phyloP scores from a whole-genome alignment of 208 protist genomes.

The Herpetomonas tarakana region DNA sequence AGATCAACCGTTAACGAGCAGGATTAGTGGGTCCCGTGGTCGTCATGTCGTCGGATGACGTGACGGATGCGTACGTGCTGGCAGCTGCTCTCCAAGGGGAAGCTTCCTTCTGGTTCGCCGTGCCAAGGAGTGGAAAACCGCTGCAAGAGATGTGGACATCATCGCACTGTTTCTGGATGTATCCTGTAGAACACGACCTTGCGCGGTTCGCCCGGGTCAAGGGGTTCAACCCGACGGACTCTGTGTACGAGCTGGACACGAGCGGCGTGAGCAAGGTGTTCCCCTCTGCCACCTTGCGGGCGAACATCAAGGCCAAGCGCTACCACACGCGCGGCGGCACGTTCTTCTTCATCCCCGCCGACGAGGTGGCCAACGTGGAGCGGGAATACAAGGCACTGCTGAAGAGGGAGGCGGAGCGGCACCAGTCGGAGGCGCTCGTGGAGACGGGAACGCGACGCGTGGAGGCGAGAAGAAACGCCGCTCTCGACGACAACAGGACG shows the following conservation, averaged over 20 bases:
- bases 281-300: constrained; percentile 53
- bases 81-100: constrained; percentile 77
- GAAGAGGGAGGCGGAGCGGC: constrained; percentile 41
- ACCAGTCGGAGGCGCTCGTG: constrained; percentile 3
- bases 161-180: constrained; percentile 70
- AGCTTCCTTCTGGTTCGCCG: constrained; percentile 75
- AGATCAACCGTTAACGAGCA: no score
- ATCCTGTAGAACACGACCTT: constrained; percentile 49
- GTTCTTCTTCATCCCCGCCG: constrained; percentile 57
- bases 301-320: constrained; percentile 51
- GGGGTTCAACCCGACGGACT: constrained; percentile 50
- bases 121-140: constrained; percentile 37
- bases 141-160: constrained; percentile 50
- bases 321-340: constrained; percentile 27
- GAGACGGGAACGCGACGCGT: not conserved
- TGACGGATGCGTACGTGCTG: constrained; percentile 42
- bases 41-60: not conserved
- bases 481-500: not conserved
- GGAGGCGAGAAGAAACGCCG: not conserved
- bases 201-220: constrained; percentile 31
- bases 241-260: constrained; percentile 56
- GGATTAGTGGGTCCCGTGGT: no score
- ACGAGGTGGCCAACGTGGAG: constrained; percentile 54
- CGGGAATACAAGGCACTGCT: constrained; percentile 56
- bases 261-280: constrained; percentile 41